Conservation (phyloP, 306 rosid genomes). For the Cucurbita argyrosperma region DNA sequence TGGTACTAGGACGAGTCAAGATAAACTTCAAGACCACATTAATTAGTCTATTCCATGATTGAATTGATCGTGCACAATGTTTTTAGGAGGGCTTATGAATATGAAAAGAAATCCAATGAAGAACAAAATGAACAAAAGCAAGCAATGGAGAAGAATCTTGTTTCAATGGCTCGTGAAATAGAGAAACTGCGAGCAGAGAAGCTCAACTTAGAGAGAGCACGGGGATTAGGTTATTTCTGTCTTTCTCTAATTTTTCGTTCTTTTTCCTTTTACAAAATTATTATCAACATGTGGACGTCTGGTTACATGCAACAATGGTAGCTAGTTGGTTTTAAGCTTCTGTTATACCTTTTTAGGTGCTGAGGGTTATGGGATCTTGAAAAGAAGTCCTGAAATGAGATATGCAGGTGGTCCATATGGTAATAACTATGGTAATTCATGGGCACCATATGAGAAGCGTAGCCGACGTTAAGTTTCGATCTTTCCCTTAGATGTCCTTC, state of each 20-base stretch:
- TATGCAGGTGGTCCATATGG: constrained; percentile 18
- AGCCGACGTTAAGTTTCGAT: constrained; percentile 12
- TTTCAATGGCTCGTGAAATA: constrained; percentile 40
- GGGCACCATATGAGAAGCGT: constrained; percentile 22
- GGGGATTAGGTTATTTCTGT: constrained; percentile 22
- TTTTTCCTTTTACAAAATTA: neutral
- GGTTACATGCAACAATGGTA: neutral
- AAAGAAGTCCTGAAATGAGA: constrained; percentile 29
- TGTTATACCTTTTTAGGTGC: constrained; percentile 18
- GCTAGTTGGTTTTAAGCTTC: constrained; percentile 10
- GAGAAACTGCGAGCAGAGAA: constrained; percentile 27
- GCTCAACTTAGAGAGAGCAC: constrained; percentile 15
- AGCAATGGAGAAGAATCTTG: constrained; percentile 32
- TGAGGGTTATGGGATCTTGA: constrained; percentile 20
- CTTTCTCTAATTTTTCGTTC: constrained; percentile 1
- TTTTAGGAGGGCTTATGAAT: constrained; percentile 34
- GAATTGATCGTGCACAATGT: constrained; percentile 9
- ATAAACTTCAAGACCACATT: constrained; percentile 4
- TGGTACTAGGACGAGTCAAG: neutral
- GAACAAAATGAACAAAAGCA: constrained; percentile 27
- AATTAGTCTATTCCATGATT: neutral
- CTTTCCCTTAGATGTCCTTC: neutral
- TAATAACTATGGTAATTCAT: constrained; percentile 12
- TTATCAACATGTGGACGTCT: neutral
- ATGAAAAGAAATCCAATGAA: constrained; percentile 29